A percentile compares a stretch with the other conserved stretches of the same genome.
These are phyloP conservation scores for Teratosphaeria gauchensis DNA, from an alignment of 2,329 filamentous ascomycete genomes.

Conservation along the genomic window DNA sequence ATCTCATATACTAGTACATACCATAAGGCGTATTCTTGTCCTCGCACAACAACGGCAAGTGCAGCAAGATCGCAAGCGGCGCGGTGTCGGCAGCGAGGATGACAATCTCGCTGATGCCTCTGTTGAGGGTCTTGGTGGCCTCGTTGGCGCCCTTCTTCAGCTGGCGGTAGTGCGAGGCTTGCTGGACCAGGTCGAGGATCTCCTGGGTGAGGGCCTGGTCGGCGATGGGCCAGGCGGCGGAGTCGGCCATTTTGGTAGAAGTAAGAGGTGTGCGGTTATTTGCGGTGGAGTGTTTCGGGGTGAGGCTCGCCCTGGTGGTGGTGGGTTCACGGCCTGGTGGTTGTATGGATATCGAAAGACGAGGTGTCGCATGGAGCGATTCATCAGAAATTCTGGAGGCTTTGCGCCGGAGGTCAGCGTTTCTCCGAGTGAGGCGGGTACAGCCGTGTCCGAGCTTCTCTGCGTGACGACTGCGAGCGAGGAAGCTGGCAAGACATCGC, in stretches of 20 bases:
- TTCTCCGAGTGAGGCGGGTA: neutral
- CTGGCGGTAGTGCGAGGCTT: conserved; percentile 50
- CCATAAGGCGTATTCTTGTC: conserved; percentile 58
- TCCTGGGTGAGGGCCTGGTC: conserved; percentile 41
- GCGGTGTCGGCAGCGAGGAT: conserved; percentile 82
- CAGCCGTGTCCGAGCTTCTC: neutral
- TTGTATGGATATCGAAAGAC: conserved; percentile 2
- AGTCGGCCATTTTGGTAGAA: conserved; percentile 28
- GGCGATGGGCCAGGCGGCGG: conserved; percentile 30
- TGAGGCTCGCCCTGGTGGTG: conserved; percentile 21
- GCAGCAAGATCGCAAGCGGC: conserved; percentile 78
- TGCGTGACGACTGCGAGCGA: conserved; percentile 1
- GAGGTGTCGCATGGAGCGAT: neutral
- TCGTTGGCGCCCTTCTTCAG: conserved; percentile 86
- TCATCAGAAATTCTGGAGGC: neutral
- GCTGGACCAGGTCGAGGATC: conserved; percentile 52
- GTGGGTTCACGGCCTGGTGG: conserved; percentile 26
- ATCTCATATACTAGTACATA: conserved; percentile 18
- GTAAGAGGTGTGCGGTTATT: conserved; percentile 9
- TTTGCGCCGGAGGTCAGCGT: neutral
- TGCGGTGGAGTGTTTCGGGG: conserved; percentile 3
- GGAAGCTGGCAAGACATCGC: neutral
- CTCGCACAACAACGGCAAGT: conserved; percentile 81
- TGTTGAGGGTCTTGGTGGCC: conserved; percentile 75
- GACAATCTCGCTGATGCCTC: conserved; percentile 81